phyloP scores from a whole-genome alignment of 2,329 filamentous ascomycete species.

The Annulohypoxylon truncatum region DNA sequence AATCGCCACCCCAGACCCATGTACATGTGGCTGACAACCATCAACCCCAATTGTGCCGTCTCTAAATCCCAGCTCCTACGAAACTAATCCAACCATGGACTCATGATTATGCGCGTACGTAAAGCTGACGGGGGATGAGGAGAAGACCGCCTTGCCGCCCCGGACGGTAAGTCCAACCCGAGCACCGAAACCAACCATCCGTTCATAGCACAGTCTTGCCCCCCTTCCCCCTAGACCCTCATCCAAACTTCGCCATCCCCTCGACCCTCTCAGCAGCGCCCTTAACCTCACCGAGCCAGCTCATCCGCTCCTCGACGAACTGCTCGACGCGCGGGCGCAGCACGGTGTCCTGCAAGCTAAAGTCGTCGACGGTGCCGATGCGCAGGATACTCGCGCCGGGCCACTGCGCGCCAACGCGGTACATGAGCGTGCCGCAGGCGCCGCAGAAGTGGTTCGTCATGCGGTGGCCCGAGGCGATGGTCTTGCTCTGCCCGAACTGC shows the following conservation, averaged over 20 bases:
- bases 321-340: conserved; percentile 65
- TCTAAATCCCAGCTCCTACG: not conserved
- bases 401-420: conserved; percentile 58
- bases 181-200: not conserved
- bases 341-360: conserved; percentile 65
- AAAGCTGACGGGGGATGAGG: no score
- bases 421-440: conserved; percentile 71
- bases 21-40: not conserved
- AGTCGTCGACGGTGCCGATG: conserved; percentile 72
- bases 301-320: conserved; percentile 63
- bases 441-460: conserved; percentile 74
- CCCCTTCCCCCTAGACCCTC: not conserved
- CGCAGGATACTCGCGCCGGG: conserved; percentile 62
- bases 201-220: not conserved
- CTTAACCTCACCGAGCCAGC: conserved; percentile 58
- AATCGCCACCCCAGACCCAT: not conserved
- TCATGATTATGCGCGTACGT: not conserved
- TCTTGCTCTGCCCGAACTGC: conserved; percentile 58
- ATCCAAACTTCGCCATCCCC: not conserved
- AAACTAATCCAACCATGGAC: not conserved
- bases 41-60: not conserved
- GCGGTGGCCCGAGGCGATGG: conserved; percentile 57
- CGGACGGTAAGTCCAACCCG: not conserved
- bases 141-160: not conserved
- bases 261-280: conserved; percentile 49